Conservation (phyloP, 139 green algal species). For the Closterium sp. region DNA sequence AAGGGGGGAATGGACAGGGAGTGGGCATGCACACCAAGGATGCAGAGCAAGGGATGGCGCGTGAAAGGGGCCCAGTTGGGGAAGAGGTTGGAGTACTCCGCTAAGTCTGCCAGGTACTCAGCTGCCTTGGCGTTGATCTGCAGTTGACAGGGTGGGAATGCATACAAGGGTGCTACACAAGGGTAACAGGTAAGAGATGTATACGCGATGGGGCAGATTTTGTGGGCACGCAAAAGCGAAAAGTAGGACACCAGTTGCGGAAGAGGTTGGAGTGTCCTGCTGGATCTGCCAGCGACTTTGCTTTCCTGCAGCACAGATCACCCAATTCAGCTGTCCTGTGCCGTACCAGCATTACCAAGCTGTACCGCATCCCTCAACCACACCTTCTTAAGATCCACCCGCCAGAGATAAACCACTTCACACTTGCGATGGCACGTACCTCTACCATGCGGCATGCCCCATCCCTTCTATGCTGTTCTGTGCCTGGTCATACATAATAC, state of each 20-base stretch:
- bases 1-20: not conserved
- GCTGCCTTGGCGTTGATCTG: constrained; percentile 87
- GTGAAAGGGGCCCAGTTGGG: constrained; percentile 69
- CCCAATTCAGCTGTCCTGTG: no score
- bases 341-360: no score
- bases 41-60: not conserved
- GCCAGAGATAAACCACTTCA: constrained; percentile 61
- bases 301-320: no score
- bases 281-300: constrained; percentile 92
- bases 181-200: not conserved
- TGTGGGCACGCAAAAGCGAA: no score
- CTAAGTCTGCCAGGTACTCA: constrained; percentile 91
- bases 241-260: constrained; percentile 73
- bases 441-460: no score
- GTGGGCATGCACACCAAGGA: not conserved
- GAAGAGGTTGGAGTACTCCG: constrained; percentile 96
- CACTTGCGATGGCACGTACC: not conserved
- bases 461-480: no score
- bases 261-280: constrained; percentile 95
- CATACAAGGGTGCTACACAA: not conserved
- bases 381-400: not conserved
- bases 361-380: not conserved
- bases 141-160: not conserved
- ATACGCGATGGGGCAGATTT: not conserved
- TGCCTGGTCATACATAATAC: no score